A percentile compares a stretch with the other conserved stretches of the same genome.
Conservation (phyloP, 169 alveolate species). For the Plasmodium knowlesi region DNA sequence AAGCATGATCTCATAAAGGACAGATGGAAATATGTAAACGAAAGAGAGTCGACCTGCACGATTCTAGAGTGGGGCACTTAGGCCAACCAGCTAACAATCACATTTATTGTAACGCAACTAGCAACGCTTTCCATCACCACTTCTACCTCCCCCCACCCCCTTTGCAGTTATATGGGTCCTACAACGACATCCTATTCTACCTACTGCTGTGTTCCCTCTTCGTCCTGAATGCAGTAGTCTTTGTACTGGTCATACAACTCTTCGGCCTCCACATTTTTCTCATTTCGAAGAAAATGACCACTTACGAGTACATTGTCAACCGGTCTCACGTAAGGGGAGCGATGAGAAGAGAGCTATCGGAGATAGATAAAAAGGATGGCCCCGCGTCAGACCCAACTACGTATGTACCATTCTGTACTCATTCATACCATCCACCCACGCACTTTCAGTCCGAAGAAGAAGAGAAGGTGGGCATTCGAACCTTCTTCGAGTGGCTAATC, state of each 20-base stretch:
- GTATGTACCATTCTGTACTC: background rate
- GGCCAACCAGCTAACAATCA: background rate
- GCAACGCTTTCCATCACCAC: background rate
- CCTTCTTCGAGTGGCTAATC: constrained; percentile 73
- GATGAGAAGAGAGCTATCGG: background rate
- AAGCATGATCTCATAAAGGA: constrained; percentile 48
- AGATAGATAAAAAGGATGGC: background rate
- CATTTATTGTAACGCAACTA: background rate
- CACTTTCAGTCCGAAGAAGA: constrained; percentile 50
- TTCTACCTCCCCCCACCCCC: no score
- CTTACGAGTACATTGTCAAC: constrained; percentile 80
- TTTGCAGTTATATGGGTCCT: constrained; percentile 61
- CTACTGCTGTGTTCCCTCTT: constrained; percentile 34
- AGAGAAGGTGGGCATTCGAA: constrained; percentile 44
- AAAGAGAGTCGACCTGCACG: background rate
- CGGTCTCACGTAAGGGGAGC: constrained; percentile 45
- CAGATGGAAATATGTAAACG: constrained; percentile 47
- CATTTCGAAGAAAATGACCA: constrained; percentile 77
- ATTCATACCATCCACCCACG: background rate
- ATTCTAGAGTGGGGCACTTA: background rate
- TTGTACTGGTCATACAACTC: constrained; percentile 77
- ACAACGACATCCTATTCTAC: constrained; percentile 69
- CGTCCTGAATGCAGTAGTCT: constrained; percentile 28
- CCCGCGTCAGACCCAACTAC: background rate
- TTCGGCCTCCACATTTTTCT: constrained; percentile 78